Conservation (phyloP, 305 asterid species). For the Fraxinus floribunda region DNA sequence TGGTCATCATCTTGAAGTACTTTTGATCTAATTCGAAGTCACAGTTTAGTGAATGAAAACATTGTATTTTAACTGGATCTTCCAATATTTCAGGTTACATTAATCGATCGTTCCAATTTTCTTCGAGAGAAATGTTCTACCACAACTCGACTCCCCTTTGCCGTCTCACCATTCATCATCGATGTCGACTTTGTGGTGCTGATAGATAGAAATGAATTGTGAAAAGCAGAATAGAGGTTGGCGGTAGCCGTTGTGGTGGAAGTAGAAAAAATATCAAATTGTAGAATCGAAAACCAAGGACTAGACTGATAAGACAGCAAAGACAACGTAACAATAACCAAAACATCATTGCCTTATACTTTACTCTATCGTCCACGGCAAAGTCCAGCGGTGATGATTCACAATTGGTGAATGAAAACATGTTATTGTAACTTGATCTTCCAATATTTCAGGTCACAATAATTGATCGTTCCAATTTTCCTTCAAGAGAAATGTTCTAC, state of each 20-base stretch:
- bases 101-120: no score
- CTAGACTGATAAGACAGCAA: conserved; percentile 78
- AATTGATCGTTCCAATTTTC: no score
- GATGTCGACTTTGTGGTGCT: conserved; percentile 21
- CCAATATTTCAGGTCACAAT: no score
- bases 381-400: conserved; percentile 59
- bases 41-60: no score
- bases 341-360: conserved; percentile 66
- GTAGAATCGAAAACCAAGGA: conserved; percentile 85
- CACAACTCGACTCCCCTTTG: conserved; percentile 61
- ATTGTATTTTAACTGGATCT: no score
- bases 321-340: conserved; percentile 72
- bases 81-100: no score
- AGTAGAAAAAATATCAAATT: conserved; percentile 68
- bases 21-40: no score
- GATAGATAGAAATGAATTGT: conserved; percentile 20
- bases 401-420: not conserved
- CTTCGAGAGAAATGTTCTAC: conserved; percentile 38
- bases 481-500: conserved; percentile 48
- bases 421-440: no score
- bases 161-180: conserved; percentile 29
- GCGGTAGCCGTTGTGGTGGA: conserved; percentile 28
- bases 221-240: conserved; percentile 40
- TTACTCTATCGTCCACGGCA: conserved; percentile 52
- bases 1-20: not conserved